phyloP scores from a whole-genome alignment of 75 land plant species.

The Selaginella moellendorffii region DNA sequence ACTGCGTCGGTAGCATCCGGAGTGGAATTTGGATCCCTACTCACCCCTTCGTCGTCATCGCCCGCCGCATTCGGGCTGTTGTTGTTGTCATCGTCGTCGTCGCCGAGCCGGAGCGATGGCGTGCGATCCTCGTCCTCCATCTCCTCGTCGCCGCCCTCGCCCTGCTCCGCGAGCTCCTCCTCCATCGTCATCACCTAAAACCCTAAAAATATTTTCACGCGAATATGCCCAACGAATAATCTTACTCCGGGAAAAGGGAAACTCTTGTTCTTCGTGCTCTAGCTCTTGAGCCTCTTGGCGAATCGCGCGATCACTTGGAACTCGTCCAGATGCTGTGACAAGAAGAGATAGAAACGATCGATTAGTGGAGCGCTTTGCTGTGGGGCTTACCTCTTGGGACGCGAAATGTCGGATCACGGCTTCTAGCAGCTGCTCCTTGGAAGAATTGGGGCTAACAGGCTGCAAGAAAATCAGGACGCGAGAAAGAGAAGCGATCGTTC shows the following conservation, averaged over 20 bases:
- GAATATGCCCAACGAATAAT: too few species aligned
- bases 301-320: too few species aligned
- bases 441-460: slow-evolving; percentile 44
- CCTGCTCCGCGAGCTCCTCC: background rate
- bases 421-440: slow-evolving; percentile 71
- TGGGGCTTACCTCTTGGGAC: too few species aligned
- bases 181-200: too few species aligned
- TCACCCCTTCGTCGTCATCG: background rate
- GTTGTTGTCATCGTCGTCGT: background rate
- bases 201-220: too few species aligned
- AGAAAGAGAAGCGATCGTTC: background rate
- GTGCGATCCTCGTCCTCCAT: background rate
- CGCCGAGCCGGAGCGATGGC: background rate
- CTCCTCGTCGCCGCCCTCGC: background rate
- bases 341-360: too few species aligned
- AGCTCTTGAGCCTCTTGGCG: too few species aligned
- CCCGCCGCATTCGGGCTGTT: too few species aligned
- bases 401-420: slow-evolving; percentile 65
- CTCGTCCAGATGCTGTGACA: too few species aligned
- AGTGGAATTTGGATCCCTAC: background rate
- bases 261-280: too few species aligned
- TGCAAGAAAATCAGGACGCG: background rate
- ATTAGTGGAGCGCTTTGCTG: too few species aligned
- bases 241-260: too few species aligned
- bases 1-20: background rate